phyloP scores from a whole-genome alignment of 441 rosid species.

The Manihot esculenta region DNA sequence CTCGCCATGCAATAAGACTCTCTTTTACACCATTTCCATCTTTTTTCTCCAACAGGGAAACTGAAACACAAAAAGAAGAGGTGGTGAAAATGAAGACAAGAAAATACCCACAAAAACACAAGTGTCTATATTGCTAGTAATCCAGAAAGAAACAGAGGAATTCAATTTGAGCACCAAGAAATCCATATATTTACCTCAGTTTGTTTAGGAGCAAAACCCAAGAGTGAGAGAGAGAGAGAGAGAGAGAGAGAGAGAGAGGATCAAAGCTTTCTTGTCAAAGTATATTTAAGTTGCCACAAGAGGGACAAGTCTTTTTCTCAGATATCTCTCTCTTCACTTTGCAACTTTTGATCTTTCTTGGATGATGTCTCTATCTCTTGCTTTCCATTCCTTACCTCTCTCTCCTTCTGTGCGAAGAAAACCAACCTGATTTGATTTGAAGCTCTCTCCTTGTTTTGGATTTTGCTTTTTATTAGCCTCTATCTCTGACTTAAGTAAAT shows the following conservation, averaged over 20 bases:
- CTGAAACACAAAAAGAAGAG: conserved; percentile 14
- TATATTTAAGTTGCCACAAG: conserved; percentile 41
- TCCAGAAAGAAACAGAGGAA: conserved; percentile 30
- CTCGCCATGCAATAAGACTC: conserved; percentile 63
- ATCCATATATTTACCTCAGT: conserved; percentile 15
- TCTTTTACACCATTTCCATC: conserved; percentile 37
- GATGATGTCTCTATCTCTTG: conserved; percentile 47
- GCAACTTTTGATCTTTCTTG: conserved; percentile 40
- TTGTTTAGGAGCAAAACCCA: conserved; percentile 26
- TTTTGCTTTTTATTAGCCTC: conserved; percentile 26
- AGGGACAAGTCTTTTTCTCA: conserved; percentile 58
- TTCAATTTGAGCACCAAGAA: too few species aligned
- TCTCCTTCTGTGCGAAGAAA: conserved; percentile 72
- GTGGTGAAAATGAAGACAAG: conserved; percentile 19
- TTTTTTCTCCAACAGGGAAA: conserved; percentile 24
- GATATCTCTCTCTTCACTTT: conserved; percentile 29
- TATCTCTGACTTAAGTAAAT: conserved; percentile 22
- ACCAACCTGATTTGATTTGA: conserved; percentile 37
- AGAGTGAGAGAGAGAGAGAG: conserved; percentile 19
- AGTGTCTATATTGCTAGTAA: background rate
- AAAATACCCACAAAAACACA: conserved; percentile 19
- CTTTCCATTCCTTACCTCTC: conserved; percentile 20
- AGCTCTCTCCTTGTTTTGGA: conserved; percentile 4
- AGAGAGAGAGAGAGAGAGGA: conserved; percentile 30
- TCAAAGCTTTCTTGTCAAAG: conserved; percentile 60